These are phyloP conservation scores for Saccharomycopsis vini DNA, from an alignment of 805 yeast species.

Conservation along the genomic window DNA sequence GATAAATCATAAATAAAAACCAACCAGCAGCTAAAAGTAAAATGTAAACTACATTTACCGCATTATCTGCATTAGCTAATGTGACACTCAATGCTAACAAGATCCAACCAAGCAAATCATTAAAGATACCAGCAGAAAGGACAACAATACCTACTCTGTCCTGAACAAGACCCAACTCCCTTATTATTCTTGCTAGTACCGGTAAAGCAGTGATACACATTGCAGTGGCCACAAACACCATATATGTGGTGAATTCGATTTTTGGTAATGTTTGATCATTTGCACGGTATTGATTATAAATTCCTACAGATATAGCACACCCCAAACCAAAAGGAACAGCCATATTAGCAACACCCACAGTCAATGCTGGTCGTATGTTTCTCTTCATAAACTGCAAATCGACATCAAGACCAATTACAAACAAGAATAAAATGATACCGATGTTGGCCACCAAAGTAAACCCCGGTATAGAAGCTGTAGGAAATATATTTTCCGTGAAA, in stretches of 20 bases:
- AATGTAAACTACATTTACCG: slow-evolving; percentile 62
- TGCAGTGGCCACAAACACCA: slow-evolving; percentile 78
- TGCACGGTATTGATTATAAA: slow-evolving; percentile 47
- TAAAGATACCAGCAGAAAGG: slow-evolving; percentile 75
- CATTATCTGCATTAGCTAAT: slow-evolving; percentile 62
- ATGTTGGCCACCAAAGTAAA: slow-evolving; percentile 61
- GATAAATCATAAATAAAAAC: slow-evolving; percentile 52
- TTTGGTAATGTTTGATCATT: slow-evolving; percentile 24
- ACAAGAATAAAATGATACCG: slow-evolving; percentile 67
- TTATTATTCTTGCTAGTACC: slow-evolving; percentile 67
- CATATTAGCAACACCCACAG: slow-evolving; percentile 66
- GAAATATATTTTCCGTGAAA: slow-evolving; percentile 58
- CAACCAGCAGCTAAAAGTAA: slow-evolving; percentile 59
- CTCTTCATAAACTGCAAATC: slow-evolving; percentile 56
- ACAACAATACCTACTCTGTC: slow-evolving; percentile 67
- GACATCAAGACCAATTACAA: slow-evolving; percentile 73
- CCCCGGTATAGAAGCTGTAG: slow-evolving; percentile 51
- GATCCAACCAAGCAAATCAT: slow-evolving; percentile 78
- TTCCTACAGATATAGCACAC: slow-evolving; percentile 58
- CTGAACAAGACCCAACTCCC: slow-evolving; percentile 60
- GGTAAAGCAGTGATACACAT: slow-evolving; percentile 83
- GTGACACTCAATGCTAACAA: slow-evolving; percentile 68
- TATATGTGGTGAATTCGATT: slow-evolving; percentile 59
- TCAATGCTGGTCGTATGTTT: slow-evolving; percentile 49
- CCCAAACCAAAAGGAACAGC: slow-evolving; percentile 77